A percentile compares a stretch with the other conserved stretches of the same genome.
Conservation (phyloP, 805 yeast species). For the Metschnikowia arizonensis region DNA sequence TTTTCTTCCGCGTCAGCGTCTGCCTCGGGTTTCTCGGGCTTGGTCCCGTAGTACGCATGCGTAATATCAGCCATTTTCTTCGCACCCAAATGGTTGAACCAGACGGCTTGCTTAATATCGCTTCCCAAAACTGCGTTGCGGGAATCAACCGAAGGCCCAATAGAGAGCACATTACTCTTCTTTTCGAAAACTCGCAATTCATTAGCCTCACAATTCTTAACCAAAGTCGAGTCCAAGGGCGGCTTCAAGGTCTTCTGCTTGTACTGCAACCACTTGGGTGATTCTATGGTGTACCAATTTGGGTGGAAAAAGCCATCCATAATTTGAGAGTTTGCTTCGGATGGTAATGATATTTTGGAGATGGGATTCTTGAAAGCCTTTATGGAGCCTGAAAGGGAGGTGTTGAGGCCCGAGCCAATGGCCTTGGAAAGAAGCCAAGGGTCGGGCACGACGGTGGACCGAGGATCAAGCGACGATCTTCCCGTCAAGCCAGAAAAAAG, state of each 20-base stretch:
- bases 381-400: constrained; percentile 23
- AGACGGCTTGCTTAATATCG: constrained; percentile 29
- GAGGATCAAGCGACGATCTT: constrained; percentile 70
- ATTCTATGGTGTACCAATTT: constrained; percentile 41
- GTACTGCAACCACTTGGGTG: constrained; percentile 42
- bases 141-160: constrained; percentile 37
- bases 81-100: constrained; percentile 40
- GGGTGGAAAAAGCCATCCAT: constrained; percentile 42
- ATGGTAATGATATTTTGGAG: constrained; percentile 34
- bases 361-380: constrained; percentile 29
- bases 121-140: constrained; percentile 31
- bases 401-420: constrained; percentile 27
- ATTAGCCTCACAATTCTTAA: constrained; percentile 20
- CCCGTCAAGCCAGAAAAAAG: constrained; percentile 70
- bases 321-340: constrained; percentile 31
- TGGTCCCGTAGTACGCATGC: constrained; percentile 8
- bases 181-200: constrained; percentile 19
- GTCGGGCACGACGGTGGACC: constrained; percentile 64
- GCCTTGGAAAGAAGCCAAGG: constrained; percentile 65
- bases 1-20: constrained; percentile 8
- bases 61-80: constrained; percentile 28
- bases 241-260: constrained; percentile 23
- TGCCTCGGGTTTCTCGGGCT: constrained; percentile 6
- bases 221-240: constrained; percentile 27
- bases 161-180: constrained; percentile 28